A percentile compares a stretch with the other conserved stretches of the same genome.
phyloP scores from a whole-genome alignment of 148 eudicot species.

The Mesembryanthemum crystallinum region DNA sequence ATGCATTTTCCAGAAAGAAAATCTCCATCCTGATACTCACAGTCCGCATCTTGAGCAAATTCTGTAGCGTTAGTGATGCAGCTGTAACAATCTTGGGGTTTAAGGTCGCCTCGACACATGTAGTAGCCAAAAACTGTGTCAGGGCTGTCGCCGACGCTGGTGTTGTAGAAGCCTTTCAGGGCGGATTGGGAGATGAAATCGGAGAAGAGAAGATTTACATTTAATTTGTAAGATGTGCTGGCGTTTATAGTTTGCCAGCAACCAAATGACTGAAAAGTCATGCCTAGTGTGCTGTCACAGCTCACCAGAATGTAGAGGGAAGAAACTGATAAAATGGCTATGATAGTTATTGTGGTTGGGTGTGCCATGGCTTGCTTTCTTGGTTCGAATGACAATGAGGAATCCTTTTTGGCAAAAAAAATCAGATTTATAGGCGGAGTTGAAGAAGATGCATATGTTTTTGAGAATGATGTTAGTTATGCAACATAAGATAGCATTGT shows the following conservation, averaged over 20 bases:
- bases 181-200: not conserved
- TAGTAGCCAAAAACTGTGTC: conserved; percentile 18
- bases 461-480: too few species aligned
- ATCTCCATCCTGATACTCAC: not conserved
- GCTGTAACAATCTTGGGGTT: not conserved
- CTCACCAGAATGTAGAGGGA: not conserved
- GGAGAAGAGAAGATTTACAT: conserved; percentile 1
- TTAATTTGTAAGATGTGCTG: not conserved
- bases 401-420: too few species aligned
- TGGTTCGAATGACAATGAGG: too few species aligned
- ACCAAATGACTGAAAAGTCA: not conserved
- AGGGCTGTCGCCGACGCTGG: not conserved
- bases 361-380: not conserved
- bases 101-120: conserved; percentile 19
- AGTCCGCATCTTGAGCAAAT: not conserved
- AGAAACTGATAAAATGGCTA: not conserved
- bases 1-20: not conserved
- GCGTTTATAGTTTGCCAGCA: not conserved
- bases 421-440: too few species aligned
- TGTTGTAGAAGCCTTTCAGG: not conserved
- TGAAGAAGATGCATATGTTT: too few species aligned
- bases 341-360: not conserved
- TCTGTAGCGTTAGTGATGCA: conserved; percentile 11
- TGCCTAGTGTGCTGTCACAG: not conserved
- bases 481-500: too few species aligned